Evolutionary conservation across 306 rosid genomes (phyloP).

Genomic region (Quercus mongolica): DNA sequence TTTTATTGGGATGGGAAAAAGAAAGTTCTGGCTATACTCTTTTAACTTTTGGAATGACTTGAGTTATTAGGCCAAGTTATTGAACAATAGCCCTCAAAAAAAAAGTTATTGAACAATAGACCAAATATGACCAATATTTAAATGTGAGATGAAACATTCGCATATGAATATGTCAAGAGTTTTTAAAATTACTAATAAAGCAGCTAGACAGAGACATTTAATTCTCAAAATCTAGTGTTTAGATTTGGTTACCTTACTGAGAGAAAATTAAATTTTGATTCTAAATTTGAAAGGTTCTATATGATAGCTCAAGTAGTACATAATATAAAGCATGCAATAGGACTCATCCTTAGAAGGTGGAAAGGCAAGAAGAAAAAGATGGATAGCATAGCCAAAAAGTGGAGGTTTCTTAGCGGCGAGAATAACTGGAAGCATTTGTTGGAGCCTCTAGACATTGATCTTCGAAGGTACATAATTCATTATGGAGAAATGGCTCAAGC

Average conservation of each 20-base stretch:
- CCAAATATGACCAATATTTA: neutral
- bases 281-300: too few relatives aligned
- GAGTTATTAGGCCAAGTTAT: neutral
- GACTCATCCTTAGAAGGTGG: slow-evolving; percentile 9
- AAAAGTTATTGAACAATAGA: too few relatives aligned
- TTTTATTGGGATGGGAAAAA: too few relatives aligned
- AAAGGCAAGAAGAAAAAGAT: slow-evolving; percentile 24
- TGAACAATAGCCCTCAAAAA: too few relatives aligned
- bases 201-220: too few relatives aligned
- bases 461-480: slow-evolving; percentile 55
- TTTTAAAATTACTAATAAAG: too few relatives aligned
- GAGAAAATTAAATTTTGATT: too few relatives aligned
- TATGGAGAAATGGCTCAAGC: slow-evolving; percentile 70
- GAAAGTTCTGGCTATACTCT: too few relatives aligned
- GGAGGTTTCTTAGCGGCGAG: slow-evolving; percentile 50
- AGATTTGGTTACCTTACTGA: neutral
- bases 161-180: too few relatives aligned
- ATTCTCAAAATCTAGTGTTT: neutral
- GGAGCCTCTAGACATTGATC: slow-evolving; percentile 65
- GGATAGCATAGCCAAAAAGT: slow-evolving; percentile 38
- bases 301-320: neutral
- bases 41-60: too few relatives aligned
- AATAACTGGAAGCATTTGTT: slow-evolving; percentile 48
- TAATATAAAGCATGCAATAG: slow-evolving; percentile 27
- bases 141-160: too few relatives aligned